phyloP scores from a whole-genome alignment of 176 grass and related monocot species.

The Lolium multiflorum region DNA sequence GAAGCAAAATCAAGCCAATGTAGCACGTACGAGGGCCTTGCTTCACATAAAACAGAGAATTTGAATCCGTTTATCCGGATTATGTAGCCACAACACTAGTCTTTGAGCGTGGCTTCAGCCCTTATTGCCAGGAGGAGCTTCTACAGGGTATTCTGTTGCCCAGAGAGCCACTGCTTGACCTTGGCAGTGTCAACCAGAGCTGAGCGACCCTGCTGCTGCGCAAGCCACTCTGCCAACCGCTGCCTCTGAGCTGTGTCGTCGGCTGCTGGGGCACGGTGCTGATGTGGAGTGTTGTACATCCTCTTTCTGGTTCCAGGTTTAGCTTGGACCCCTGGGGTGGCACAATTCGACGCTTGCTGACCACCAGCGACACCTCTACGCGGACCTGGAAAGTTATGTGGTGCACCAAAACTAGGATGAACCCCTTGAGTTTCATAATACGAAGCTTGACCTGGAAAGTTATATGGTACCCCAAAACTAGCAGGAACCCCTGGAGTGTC shows the following conservation, averaged over 20 bases:
- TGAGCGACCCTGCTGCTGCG: too few relatives aligned
- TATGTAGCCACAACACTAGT: too few relatives aligned
- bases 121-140: too few relatives aligned
- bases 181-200: too few relatives aligned
- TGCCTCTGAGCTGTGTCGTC: background rate
- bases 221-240: too few relatives aligned
- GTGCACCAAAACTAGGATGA: background rate
- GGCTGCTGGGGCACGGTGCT: background rate
- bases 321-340: background rate
- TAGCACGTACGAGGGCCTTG: too few relatives aligned
- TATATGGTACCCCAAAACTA: background rate
- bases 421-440: background rate
- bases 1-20: too few relatives aligned
- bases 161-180: too few relatives aligned
- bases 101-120: too few relatives aligned
- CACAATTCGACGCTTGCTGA: background rate
- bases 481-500: constrained; percentile 37
- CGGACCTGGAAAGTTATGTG: background rate
- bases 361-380: background rate
- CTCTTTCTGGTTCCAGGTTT: background rate
- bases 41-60: too few relatives aligned
- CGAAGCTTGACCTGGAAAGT: background rate
- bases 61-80: too few relatives aligned
- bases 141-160: too few relatives aligned
- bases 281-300: background rate